Base-by-base conservation (phyloP, 148 eudicot genomes). In the Camellia granthamiana region DNA sequence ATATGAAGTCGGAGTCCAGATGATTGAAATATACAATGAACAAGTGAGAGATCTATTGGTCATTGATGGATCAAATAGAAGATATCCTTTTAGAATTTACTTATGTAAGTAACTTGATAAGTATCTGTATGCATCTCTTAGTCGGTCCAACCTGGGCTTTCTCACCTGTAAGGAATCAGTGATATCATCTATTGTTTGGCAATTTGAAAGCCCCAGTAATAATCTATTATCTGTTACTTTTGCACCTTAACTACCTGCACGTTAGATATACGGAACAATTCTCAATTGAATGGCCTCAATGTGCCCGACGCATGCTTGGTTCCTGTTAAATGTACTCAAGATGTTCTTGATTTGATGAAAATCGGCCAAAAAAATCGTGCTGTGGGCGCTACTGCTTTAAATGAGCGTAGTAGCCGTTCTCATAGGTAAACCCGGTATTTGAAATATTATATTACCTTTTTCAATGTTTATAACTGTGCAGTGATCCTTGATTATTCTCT, bases 21-120 rank as follows among this genome's bases (percentile, higher is more conserved):
- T 97, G 99, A 91, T 96, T 78, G 99, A 96, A 80, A 96, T 96
- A 74, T 96, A 94, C 82, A 96, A 96, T 80, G 99, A 97, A 82
- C 98, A 97, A 94, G 98, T 97, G 78, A 88, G 99, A 78, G 99
- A 97, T 85, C 86, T 94, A 62, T 77, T 97, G 84, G 92, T 92
- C 73, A 85, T 87, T 82, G 97, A 94, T 85, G 93, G 98, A 66
- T 84, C 93, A 64, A 88, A 89, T 60, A 91, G 85, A 87, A 78
- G 95, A 97, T 97, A 97, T 94, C 98, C 99, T 97, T 90, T 55
- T 56, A 7, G 30, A 64, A 62, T 63, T 44, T 78, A 69, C 68
- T 56, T 75, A 18, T 10, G 51, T 46, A 18, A 3, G 4, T 56
- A 58, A 49, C 63, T 69, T 68, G 51, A 6, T 54, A 15, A 43